Evolutionary conservation across 352 stramenopile genomes (phyloP).

Genomic region (Phytopythium ostracodes): DNA sequence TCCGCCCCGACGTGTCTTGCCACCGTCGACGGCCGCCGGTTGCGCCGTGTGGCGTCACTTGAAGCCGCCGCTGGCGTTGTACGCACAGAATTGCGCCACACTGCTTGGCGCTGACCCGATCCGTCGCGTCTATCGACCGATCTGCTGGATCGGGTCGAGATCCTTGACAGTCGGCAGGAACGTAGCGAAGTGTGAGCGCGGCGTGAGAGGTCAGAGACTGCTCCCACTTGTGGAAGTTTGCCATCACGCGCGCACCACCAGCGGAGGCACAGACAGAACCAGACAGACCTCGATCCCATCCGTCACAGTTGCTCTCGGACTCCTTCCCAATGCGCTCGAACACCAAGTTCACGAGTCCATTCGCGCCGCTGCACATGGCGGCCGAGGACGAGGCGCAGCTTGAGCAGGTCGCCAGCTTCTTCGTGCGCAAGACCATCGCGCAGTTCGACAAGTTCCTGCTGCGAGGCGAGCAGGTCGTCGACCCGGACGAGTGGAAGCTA

Average conservation of each 20-base stretch:
- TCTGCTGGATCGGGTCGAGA: background rate
- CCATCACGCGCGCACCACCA: background rate
- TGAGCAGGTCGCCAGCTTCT: slow-evolving; percentile 30
- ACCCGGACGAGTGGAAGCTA: slow-evolving; percentile 44
- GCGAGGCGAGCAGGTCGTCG: slow-evolving; percentile 30
- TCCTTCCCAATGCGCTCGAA: slow-evolving; percentile 1
- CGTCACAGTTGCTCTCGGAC: background rate
- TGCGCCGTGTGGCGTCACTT: background rate
- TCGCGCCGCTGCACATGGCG: slow-evolving; percentile 33
- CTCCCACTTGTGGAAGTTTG: background rate
- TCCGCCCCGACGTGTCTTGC: too few relatives aligned
- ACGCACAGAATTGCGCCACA: too few relatives aligned
- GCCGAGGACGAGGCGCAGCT: slow-evolving; percentile 36
- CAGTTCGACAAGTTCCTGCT: slow-evolving; percentile 53
- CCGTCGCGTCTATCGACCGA: background rate
- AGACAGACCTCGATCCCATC: background rate
- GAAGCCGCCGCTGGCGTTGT: background rate
- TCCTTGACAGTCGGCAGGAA: background rate
- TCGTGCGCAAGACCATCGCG: slow-evolving; percentile 42
- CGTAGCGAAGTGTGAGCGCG: background rate
- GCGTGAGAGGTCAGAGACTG: background rate
- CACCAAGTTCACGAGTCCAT: slow-evolving; percentile 42
- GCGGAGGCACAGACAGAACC: background rate
- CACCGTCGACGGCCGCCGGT: background rate
- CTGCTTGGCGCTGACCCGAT: background rate